Conservation (phyloP, 257 asterid species). For the Osmanthus fragrans region DNA sequence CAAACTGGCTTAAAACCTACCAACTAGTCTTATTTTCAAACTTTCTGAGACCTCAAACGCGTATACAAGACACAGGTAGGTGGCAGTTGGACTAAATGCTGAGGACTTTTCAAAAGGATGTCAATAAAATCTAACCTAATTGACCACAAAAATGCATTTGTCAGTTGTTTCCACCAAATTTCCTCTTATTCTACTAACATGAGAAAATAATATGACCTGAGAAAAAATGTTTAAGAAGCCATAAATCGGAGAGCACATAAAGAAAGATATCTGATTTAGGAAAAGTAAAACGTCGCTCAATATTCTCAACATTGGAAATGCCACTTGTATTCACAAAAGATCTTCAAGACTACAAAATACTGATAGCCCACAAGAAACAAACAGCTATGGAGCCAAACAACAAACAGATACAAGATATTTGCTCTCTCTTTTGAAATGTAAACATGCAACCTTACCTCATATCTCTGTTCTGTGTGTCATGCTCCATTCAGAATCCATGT, state of each 20-base stretch:
- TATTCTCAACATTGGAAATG: background rate
- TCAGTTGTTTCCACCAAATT: background rate
- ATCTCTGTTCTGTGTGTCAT: background rate
- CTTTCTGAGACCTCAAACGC: background rate
- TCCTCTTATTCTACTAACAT: background rate
- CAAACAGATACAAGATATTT: background rate
- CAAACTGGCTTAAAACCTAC: background rate
- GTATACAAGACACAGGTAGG: background rate
- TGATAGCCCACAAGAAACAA: background rate
- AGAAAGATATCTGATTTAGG: background rate
- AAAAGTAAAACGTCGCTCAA: background rate
- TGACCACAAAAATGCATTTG: slow-evolving; percentile 1
- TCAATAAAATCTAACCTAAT: background rate
- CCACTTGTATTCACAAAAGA: background rate
- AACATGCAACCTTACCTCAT: background rate
- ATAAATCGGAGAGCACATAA: background rate
- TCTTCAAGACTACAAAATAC: background rate
- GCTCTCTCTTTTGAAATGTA: background rate
- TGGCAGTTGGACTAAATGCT: background rate
- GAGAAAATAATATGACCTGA: background rate
- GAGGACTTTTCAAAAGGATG: background rate
- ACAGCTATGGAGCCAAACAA: background rate
- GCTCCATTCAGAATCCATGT: background rate
- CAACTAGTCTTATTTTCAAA: background rate
- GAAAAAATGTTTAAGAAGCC: background rate